Evolutionary conservation across 768 basidiomycete genomes (phyloP).

Genomic region (Tulasnella sp.): DNA sequence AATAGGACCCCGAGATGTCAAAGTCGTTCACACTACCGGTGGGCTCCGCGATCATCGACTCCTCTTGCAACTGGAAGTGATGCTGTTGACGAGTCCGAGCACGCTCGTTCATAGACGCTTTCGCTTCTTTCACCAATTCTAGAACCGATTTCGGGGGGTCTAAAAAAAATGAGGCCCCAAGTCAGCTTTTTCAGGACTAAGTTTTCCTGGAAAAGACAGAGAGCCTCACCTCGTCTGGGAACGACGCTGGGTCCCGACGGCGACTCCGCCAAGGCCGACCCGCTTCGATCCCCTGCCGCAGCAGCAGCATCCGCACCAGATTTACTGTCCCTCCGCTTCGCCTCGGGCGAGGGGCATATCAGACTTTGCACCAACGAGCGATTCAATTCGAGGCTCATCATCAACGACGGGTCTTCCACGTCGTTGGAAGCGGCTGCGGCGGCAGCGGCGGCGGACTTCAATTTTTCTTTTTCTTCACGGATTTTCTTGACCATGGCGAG

Average conservation of each 20-base stretch:
- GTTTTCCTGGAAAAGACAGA: no score
- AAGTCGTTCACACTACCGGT: background rate
- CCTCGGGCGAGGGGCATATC: background rate
- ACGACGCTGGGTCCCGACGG: background rate
- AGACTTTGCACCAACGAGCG: background rate
- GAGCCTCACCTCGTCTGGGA: background rate
- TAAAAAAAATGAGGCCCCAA: background rate
- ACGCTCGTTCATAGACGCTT: slow-evolving; percentile 18
- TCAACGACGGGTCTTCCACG: background rate
- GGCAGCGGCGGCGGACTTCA: background rate
- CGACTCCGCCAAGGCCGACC: background rate
- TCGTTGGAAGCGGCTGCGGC: background rate
- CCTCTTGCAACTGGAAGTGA: background rate
- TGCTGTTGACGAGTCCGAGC: background rate
- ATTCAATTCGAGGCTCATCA: background rate
- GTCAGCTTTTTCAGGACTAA: no score
- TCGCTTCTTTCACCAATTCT: slow-evolving; percentile 11
- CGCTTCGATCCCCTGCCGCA: background rate
- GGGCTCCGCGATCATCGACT: slow-evolving; percentile 10
- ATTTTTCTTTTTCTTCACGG: slow-evolving; percentile 1
- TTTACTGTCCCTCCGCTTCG: background rate
- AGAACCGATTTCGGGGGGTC: slow-evolving; percentile 12
- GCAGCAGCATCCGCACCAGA: background rate
- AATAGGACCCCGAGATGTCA: background rate
- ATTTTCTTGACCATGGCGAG: background rate